phyloP scores from a whole-genome alignment of 2,329 filamentous ascomycete species.

The Calonectria pseudoreteaudii region DNA sequence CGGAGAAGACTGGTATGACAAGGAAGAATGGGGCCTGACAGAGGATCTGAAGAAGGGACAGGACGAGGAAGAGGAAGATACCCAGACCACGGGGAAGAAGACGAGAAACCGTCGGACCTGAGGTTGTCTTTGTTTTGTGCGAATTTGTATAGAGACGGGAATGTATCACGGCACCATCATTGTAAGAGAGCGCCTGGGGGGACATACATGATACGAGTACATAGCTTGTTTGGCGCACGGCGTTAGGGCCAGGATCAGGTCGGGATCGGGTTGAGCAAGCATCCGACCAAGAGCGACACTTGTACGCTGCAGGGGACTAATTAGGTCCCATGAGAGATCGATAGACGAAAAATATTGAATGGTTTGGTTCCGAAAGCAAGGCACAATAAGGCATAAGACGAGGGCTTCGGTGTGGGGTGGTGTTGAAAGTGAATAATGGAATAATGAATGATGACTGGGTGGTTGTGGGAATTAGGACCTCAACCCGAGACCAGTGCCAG shows the following conservation, averaged over 20 bases:
- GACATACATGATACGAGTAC: conserved; percentile 13
- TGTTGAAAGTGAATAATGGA: neutral
- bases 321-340: neutral
- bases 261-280: neutral
- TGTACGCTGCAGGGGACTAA: neutral
- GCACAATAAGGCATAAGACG: neutral
- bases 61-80: conserved; percentile 85
- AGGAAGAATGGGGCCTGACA: conserved; percentile 80
- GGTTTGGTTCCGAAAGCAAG: neutral
- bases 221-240: conserved; percentile 24
- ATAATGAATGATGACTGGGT: conserved; percentile 1
- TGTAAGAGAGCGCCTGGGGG: neutral
- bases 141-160: conserved; percentile 3
- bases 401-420: neutral
- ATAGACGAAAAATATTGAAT: conserved; percentile 7
- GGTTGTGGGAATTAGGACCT: neutral
- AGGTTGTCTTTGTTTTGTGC: conserved; percentile 12
- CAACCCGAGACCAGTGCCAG: neutral
- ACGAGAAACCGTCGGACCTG: conserved; percentile 64
- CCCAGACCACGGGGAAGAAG: conserved; percentile 69
- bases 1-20: conserved; percentile 90
- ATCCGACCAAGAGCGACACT: neutral
- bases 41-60: conserved; percentile 85
- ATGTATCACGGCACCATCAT: conserved; percentile 2
- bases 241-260: conserved; percentile 9